phyloP scores from a whole-genome alignment of 148 eudicot genomes.

The Rhododendron vialii region DNA sequence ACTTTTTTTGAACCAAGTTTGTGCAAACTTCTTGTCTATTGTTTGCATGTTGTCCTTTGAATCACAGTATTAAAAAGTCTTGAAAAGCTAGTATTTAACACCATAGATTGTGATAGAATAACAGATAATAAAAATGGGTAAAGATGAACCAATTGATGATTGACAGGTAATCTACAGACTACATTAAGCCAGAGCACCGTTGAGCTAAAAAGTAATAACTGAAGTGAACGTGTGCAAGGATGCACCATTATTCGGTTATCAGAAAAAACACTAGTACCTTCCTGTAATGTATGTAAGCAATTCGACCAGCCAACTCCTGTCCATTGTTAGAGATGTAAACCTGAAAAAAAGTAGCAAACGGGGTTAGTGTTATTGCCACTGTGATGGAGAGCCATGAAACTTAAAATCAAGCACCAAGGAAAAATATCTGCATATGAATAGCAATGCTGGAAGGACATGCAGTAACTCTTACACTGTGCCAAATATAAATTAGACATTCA shows the following conservation, averaged over 20 bases:
- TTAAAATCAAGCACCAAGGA: neutral
- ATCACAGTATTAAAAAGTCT: neutral
- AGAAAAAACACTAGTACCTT: slow-evolving; percentile 42
- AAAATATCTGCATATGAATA: neutral
- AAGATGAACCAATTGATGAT: neutral
- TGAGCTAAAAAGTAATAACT: neutral
- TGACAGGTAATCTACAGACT: neutral
- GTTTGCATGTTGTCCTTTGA: neutral
- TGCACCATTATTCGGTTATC: neutral
- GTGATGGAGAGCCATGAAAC: neutral
- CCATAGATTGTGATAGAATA: neutral
- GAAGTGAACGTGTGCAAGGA: neutral
- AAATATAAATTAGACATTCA: neutral
- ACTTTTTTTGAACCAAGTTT: too few species aligned
- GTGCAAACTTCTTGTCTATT: neutral
- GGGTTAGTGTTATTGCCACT: neutral
- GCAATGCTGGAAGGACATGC: neutral
- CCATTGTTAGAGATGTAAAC: slow-evolving; percentile 71
- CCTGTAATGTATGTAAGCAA: slow-evolving; percentile 66
- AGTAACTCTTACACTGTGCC: neutral
- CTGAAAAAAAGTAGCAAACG: slow-evolving; percentile 26
- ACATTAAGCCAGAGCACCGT: too few species aligned
- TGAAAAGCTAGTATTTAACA: neutral
- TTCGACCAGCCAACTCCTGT: slow-evolving; percentile 66
- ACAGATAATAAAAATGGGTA: neutral